Percentiles rank a stretch among this genome's conserved stretches.
Conservation (phyloP, 176 grass and related monocot species). For the Triticum turgidum region DNA sequence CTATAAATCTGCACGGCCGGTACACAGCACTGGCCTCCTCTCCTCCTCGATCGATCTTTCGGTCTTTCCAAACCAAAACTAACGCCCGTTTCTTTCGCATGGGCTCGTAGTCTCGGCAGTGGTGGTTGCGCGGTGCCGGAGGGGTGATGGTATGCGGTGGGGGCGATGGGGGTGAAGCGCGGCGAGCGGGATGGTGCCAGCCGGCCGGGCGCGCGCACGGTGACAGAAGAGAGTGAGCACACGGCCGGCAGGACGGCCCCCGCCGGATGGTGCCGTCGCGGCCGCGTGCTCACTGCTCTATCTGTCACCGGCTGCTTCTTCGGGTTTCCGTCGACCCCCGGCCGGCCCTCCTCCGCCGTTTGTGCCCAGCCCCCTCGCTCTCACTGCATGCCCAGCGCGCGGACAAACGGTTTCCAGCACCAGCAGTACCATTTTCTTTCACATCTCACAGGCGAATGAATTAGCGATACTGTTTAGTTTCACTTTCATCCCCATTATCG, state of each 20-base stretch:
- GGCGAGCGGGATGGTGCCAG: not conserved
- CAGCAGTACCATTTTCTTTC: not conserved
- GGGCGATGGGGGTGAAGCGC: not conserved
- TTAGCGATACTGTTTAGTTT: not conserved
- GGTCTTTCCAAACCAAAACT: not conserved
- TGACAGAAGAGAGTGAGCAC: conserved; percentile 88
- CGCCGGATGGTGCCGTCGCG: conserved; percentile 56
- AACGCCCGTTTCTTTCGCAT: not conserved
- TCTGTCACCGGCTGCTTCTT: conserved; percentile 39
- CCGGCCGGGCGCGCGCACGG: conserved; percentile 23
- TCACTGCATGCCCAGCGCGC: not conserved
- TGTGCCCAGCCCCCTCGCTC: not conserved
- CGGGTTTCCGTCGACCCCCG: not conserved
- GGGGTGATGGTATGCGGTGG: not conserved
- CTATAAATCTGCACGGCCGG: conserved; percentile 37
- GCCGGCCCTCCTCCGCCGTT: not conserved
- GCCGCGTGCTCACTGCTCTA: conserved; percentile 71
- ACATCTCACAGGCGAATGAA: not conserved
- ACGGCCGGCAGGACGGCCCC: conserved; percentile 55
- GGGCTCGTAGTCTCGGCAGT: not conserved
- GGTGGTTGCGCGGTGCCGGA: not conserved
- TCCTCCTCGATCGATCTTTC: not conserved
- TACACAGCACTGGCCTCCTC: not conserved
- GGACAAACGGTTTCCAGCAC: not conserved
- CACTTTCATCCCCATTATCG: not conserved